Evolutionary conservation across 495 filamentous ascomycete genomes (phyloP).

Genomic region (Jackrogersella minutella): DNA sequence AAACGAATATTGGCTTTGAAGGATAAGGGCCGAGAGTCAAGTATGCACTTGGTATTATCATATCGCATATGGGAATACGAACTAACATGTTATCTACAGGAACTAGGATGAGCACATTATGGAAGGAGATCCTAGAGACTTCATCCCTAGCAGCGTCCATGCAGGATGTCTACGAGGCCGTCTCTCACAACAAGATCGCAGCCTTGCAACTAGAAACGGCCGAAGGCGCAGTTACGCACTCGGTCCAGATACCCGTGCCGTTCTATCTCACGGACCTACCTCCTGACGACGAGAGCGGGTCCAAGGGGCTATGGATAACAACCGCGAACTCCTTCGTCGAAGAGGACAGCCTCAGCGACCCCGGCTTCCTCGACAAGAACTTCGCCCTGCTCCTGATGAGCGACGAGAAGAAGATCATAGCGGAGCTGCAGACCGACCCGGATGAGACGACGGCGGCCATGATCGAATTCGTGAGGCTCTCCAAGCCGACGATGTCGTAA

Average conservation of each 20-base stretch:
- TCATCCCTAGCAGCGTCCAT: conserved; percentile 88
- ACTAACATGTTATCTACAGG: conserved; percentile 46
- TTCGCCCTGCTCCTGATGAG: conserved; percentile 86
- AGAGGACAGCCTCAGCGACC: conserved; percentile 68
- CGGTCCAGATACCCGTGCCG: conserved; percentile 84
- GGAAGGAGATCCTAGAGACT: conserved; percentile 72
- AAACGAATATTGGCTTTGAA: conserved; percentile 79
- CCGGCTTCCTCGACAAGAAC: conserved; percentile 75
- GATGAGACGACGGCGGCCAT: conserved; percentile 76
- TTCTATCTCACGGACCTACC: conserved; percentile 78
- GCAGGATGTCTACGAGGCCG: conserved; percentile 77
- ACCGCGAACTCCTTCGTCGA: conserved; percentile 78
- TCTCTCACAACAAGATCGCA: conserved; percentile 84
- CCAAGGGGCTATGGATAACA: conserved; percentile 80
- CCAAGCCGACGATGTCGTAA: conserved; percentile 82
- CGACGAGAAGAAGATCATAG: conserved; percentile 81
- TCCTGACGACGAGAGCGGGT: conserved; percentile 66
- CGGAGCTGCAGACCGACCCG: conserved; percentile 80
- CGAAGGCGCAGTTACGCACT: conserved; percentile 65
- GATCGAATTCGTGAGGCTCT: conserved; percentile 81
- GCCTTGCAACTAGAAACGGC: conserved; percentile 58
- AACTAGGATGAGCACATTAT: conserved; percentile 63
- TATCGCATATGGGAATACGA: conserved; percentile 6
- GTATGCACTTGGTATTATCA: conserved; percentile 54
- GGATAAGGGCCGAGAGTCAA: conserved; percentile 77